Conservation (phyloP, 2,329 filamentous ascomycete genomes). For the Shiraia sp. region DNA sequence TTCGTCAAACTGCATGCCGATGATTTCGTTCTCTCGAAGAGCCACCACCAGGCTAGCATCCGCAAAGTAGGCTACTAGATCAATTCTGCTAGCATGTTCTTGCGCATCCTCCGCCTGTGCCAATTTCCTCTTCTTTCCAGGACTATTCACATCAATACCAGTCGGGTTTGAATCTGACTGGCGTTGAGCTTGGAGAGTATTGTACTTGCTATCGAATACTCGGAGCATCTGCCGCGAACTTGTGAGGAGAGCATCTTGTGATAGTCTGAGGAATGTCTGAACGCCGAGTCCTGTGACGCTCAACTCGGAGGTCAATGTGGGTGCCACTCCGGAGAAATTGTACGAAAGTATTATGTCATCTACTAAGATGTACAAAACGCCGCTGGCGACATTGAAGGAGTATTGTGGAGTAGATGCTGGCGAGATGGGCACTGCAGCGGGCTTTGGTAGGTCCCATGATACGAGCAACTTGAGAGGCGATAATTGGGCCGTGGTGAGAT, state of each 20-base stretch:
- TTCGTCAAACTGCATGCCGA: constrained; percentile 63
- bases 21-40: constrained; percentile 64
- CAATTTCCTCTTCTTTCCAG: constrained; percentile 41
- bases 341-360: constrained; percentile 62
- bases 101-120: constrained; percentile 41
- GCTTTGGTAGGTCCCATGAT: constrained; percentile 31
- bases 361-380: constrained; percentile 64
- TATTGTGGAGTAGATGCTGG: constrained; percentile 42
- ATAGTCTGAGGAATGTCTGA: constrained; percentile 68
- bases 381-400: constrained; percentile 65
- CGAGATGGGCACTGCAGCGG: constrained; percentile 10
- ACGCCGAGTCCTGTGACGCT: constrained; percentile 57
- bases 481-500: constrained; percentile 32
- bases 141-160: constrained; percentile 34
- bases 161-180: constrained; percentile 28
- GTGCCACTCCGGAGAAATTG: constrained; percentile 65
- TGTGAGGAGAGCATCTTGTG: constrained; percentile 67
- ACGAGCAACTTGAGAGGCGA: constrained; percentile 39
- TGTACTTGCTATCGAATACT: constrained; percentile 70
- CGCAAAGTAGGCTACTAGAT: constrained; percentile 58
- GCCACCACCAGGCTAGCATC: constrained; percentile 69
- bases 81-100: constrained; percentile 47
- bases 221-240: constrained; percentile 59
- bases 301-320: constrained; percentile 59
- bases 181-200: constrained; percentile 52